Percentiles rank a stretch among this genome's conserved stretches.
phyloP scores from a whole-genome alignment of 768 basidiomycete species.

The Naganishia onofrii region DNA sequence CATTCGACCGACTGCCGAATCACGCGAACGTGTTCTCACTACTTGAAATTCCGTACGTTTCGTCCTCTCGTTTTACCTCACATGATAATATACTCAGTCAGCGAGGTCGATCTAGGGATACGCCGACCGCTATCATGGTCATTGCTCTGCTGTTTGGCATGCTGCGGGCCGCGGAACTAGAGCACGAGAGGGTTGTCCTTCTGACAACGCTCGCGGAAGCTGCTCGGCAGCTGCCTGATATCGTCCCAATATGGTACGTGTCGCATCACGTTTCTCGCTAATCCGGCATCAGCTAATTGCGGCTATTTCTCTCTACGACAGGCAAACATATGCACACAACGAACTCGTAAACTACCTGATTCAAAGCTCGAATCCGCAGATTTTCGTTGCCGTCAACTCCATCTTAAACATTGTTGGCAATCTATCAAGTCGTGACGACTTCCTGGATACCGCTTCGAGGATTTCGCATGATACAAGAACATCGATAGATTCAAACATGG shows the following conservation, averaged over 20 bases:
- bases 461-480: constrained; percentile 18
- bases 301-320: no score
- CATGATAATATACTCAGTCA: not conserved
- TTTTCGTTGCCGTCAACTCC: constrained; percentile 13
- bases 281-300: not conserved
- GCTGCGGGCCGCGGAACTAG: constrained; percentile 26
- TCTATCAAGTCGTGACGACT: not conserved
- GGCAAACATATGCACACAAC: constrained; percentile 23
- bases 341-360: constrained; percentile 12
- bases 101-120: not conserved
- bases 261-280: not conserved
- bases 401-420: constrained; percentile 10
- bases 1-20: constrained; percentile 9
- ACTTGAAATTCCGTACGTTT: constrained; percentile 28
- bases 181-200: constrained; percentile 25
- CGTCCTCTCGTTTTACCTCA: not conserved
- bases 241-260: constrained; percentile 14
- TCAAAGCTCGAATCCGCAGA: constrained; percentile 14
- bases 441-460: constrained; percentile 6
- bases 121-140: constrained; percentile 21
- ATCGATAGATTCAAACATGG: constrained; percentile 2
- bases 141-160: constrained; percentile 25
- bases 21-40: constrained; percentile 15
- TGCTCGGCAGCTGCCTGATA: constrained; percentile 24
- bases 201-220: constrained; percentile 26